Evolutionary conservation across 192 early-diverging fungal species (phyloP), one percentile per base, ranked within the genome.

Genomic region (Cladochytrium replicatum): DNA sequence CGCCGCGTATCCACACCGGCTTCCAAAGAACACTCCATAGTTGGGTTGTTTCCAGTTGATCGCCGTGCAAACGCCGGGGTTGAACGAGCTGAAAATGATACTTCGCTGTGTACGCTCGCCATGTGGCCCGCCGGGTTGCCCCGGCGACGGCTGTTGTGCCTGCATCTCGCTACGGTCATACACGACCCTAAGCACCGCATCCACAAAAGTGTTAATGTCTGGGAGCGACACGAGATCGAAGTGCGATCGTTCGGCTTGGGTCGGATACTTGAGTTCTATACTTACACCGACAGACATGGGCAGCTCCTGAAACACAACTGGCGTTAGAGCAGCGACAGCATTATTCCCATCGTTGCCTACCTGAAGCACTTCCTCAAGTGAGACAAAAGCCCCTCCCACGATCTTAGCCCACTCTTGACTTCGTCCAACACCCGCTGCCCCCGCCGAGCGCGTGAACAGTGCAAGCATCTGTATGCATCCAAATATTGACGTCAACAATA

Each of bases 11-110:
- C 91, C 88, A 34, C 85, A 86, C 30, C 78, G 77, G 3, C 88
- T 89, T 46, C 84, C 77, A 64, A 96, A 91, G 59, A 99, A 99
- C 17, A 99, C 96, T 19, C 74, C 75, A 79, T 82, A 99, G 57
- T 97, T 97, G 17, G 93, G 93, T 52, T 99, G 96, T 64, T 99
- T 99, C 96, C 96, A 97, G 72, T 93, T 99, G 29, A 96, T 52
- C 13, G 89, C 84, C 9, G 85, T 87, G 68, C 96, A 99, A 0
- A 95, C 80, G 15, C 77, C 68, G 11, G 91, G 86, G 58, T 91
- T 95, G 64, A 89, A 89, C 2, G 89, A 92, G 21, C 82, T 85
- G 60, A 96, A 93, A 57, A 99, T 85, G 15, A 85, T 69, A 29
- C 65, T 60, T 4, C 71, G 57, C 23, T 62, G 57, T 23, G 54